Evolutionary conservation across 2,329 filamentous ascomycete genomes (phyloP), one percentile per base, ranked within the genome.

Genomic region (Berkeleyomyces basicola): DNA sequence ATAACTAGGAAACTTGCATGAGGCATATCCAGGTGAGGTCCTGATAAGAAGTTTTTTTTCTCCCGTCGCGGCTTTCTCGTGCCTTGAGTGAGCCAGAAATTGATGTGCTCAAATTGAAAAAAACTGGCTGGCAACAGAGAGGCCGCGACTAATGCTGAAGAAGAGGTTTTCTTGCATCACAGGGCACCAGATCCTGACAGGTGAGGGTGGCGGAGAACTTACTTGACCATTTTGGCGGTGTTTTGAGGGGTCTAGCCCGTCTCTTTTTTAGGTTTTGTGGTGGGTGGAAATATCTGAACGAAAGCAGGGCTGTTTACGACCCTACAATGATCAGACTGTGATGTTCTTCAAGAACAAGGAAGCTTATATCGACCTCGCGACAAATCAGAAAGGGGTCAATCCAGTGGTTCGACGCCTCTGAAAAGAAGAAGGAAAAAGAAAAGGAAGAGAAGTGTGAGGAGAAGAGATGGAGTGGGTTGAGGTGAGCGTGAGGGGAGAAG

Each of bases 211-310:
- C 40, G 23, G 63, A 61, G 55, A 63, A 92, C 91, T 87, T 87
- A 96, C 91, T 97, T 96, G 78, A 99, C 93, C 93, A 99, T 99
- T 77, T 90, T 96, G 87, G 81, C 90, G 88, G 90, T 88, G 76
- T 83, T 87, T 74, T 74, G 70, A 62, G 60, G 42, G 63, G 60
- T 42, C 59, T 64, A 49, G 53, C 43, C 63, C 42, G 55, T 60
- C 59, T 64, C 63, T 40, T 59, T 62, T 59, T 58, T 60, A 58
- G 47, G 59, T 51, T 59, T 64, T 58, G 23, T 69, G 70, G 71
- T 70, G 68, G 68, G 68, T 67, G 68, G 67, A 69, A 65, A 64
- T 66, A 66, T 64, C 63, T 63, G 64, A 64, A 66, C 69, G 70
- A 74, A 75, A 76, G 75, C 74, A 75, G 75, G 75, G 75, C 76